Evolutionary conservation across 2,329 filamentous ascomycete genomes (phyloP).

Genomic region (Westerdykella sp.): DNA sequence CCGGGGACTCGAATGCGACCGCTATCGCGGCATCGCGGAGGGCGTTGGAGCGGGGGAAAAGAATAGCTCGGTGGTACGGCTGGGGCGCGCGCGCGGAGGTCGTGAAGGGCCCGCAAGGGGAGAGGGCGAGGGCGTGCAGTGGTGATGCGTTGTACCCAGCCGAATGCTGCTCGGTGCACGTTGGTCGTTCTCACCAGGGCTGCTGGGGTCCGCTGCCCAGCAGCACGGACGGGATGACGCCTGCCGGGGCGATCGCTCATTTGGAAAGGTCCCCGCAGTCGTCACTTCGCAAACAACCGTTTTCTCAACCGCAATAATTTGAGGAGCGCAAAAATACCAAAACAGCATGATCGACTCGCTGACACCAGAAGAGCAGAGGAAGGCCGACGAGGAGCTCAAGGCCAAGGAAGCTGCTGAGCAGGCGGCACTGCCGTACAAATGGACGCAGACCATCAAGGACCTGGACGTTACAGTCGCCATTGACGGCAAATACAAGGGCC

Average conservation of each 20-base stretch:
- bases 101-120: conserved; percentile 13
- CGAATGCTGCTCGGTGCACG: conserved; percentile 3
- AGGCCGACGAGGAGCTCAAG: conserved; percentile 52
- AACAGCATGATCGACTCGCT: conserved; percentile 39
- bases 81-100: conserved; percentile 4
- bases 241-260: neutral
- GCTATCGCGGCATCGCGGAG: conserved; percentile 27
- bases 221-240: neutral
- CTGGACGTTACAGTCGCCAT: conserved; percentile 74
- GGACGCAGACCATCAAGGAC: conserved; percentile 88
- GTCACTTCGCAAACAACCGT: neutral
- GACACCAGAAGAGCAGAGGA: conserved; percentile 49
- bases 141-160: neutral
- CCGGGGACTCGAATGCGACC: neutral
- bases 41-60: conserved; percentile 1
- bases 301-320: conserved; percentile 1
- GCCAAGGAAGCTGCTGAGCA: conserved; percentile 82
- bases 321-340: neutral
- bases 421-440: conserved; percentile 89
- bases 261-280: neutral
- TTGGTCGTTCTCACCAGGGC: conserved; percentile 1
- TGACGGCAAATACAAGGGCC: conserved; percentile 74
- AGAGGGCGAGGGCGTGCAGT: neutral
- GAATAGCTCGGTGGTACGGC: conserved; percentile 3
- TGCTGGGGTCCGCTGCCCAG: neutral